Conservation (phyloP, 768 basidiomycete genomes). For the Myochromella boudieri region DNA sequence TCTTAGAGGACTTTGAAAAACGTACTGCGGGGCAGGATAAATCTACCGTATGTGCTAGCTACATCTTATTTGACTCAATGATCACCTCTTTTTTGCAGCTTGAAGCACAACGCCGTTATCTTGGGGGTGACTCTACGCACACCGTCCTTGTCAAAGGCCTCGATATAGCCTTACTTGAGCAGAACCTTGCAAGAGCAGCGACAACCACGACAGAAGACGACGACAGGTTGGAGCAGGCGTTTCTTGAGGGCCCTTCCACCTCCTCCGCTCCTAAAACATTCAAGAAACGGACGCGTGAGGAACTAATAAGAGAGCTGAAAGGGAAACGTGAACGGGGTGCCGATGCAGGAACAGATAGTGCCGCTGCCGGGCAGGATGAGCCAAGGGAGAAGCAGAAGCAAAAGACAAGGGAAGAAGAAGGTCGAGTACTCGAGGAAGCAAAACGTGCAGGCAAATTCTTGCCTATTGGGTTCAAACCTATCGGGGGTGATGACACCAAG, state of each 20-base stretch:
- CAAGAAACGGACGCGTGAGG: conserved; percentile 77
- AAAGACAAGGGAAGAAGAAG: conserved; percentile 29
- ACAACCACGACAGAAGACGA: conserved; percentile 64
- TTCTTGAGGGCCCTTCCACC: conserved; percentile 41
- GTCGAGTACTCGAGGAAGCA: conserved; percentile 36
- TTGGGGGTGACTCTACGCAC: conserved; percentile 85
- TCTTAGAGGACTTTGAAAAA: conserved; percentile 81
- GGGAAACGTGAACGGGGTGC: conserved; percentile 45
- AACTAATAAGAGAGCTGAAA: conserved; percentile 73
- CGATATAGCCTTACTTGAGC: conserved; percentile 83
- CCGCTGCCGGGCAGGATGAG: conserved; percentile 12
- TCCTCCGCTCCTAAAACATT: conserved; percentile 18
- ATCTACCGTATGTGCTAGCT: conserved; percentile 44
- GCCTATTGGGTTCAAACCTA: conserved; percentile 69
- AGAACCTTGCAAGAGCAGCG: conserved; percentile 68
- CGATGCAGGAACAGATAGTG: not conserved
- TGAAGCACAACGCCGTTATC: conserved; percentile 71
- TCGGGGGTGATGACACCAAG: conserved; percentile 40
- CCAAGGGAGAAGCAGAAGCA: conserved; percentile 22
- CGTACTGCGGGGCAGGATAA: conserved; percentile 59
- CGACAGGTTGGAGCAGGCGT: conserved; percentile 78
- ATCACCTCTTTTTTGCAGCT: conserved; percentile 40
- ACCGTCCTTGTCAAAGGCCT: conserved; percentile 89
- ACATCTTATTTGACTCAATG: not conserved
- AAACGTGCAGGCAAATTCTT: conserved; percentile 54